Evolutionary conservation across 2,329 filamentous ascomycete species (phyloP), one percentile per base, ranked within the genome.

Genomic region (Penicillium paneum): DNA sequence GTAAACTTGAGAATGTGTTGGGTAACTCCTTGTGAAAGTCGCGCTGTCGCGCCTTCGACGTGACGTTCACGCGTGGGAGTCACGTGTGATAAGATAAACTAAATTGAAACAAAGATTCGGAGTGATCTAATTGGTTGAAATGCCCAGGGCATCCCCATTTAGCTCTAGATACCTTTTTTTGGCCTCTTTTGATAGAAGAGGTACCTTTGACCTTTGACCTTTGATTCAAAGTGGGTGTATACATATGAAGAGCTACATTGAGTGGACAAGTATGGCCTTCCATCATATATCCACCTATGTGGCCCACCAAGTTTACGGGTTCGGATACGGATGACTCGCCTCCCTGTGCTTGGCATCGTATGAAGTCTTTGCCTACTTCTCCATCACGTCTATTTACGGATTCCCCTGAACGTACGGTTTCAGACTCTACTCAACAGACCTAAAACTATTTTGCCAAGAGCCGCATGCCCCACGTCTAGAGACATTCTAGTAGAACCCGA

Each of bases 401-500:
- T 43, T 21, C 19, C 6, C 24, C 8, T 28, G 5, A 8, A 12
- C 11, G 8, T 17, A 26, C 17, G 8, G 6, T n/a, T 15, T 34
- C 10, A 17, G 2, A 41, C 19, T 17, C 17, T 32, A 26, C 11
- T 6, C 15, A 34, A 24, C 5, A 39, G 5, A n/a, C 3, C 12
- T 38, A 24, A 3, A 6, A 32, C 13, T 42, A 8, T 26, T 12
- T 17, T 19, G 52, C 52, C 52, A 54, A 54, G 52, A 53, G 29
- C 49, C 31, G 42, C 46, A 47, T 46, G 41, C 41, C 55, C 50
- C 56, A 56, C 64, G 66, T 65, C 67, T 44, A 51, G 52, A 67
- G 62, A 62, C 65, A 67, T 56, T 58, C 61, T 70, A 59, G 68
- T 70, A 60, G 69, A 71, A 71, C 64, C 67, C 45, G 42, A 69